Evolutionary conservation across 371 early-diverging fungal genomes (phyloP), one percentile per base, ranked within the genome.

Genomic region (Mortierella sp.): DNA sequence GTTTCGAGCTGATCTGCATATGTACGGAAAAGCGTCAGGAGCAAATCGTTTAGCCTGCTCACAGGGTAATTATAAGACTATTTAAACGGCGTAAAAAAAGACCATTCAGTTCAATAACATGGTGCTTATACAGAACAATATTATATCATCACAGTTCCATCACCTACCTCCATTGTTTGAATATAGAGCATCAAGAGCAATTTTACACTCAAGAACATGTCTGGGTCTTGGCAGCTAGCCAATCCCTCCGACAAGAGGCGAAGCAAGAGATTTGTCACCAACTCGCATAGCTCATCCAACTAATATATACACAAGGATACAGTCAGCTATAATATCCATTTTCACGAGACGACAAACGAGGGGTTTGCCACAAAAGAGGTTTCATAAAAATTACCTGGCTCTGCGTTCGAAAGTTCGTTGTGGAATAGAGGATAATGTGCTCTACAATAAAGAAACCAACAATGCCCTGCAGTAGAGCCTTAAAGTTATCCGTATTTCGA

Each of bases 361-460:
- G 22, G 9, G 11, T 30, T 51, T 47, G n/a, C 1, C 28, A 6
- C 1, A 9, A 26, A 24, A 9, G 14, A 32, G 20, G 35, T 16
- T 22, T 43, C 6, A 4, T 40, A 16, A 47, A 22, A 18, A 16
- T n/a, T 84, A 93, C 95, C 80, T 94, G 94, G 8, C 92, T 84
- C 70, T 95, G 93, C 22, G 97, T 94, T 71, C 98, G 90, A 78
- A 99, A 98, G 67, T 97, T 93, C 22, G 90, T 90, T 1, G 98
- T 96, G n/a, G 97, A 92, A 66, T 93, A 91, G 64, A 97, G 76
- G 43, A 99, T 93, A 60, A 92, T 89, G 64, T 96, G 93, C 76
- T 99, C 99, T 22, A 98, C 93, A 59, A 97, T 93, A 77, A 99
- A 99, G 81, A 97, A 99, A 0, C 99, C 99, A 39, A 95, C 94